phyloP scores from a whole-genome alignment of 768 basidiomycete genomes.

The Russula lepida region DNA sequence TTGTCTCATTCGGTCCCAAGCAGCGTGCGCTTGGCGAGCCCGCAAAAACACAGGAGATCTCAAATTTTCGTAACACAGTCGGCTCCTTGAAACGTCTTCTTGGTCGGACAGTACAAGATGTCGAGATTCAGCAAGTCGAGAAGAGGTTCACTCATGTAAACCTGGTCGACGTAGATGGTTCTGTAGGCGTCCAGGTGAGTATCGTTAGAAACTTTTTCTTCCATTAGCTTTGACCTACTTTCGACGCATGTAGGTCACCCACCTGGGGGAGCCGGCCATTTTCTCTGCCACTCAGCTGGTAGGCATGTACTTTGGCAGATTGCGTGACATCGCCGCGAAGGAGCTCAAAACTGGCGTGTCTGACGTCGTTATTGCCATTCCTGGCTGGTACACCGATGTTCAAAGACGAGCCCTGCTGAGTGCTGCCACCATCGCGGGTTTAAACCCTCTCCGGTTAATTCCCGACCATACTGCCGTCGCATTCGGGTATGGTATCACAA shows the following conservation, averaged over 20 bases:
- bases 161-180: conserved; percentile 76
- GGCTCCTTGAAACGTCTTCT: conserved; percentile 87
- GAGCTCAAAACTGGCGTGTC: conserved; percentile 84
- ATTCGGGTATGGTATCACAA: conserved; percentile 98
- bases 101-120: conserved; percentile 71
- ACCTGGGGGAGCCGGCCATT: conserved; percentile 67
- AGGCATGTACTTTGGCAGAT: conserved; percentile 84
- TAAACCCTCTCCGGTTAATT: conserved; percentile 90
- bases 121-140: conserved; percentile 77
- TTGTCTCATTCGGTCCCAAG: conserved; percentile 89
- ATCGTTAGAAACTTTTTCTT: background rate
- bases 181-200: conserved; percentile 79
- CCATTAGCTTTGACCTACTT: conserved; percentile 16
- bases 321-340: conserved; percentile 74
- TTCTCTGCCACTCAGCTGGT: conserved; percentile 89
- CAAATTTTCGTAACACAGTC: conserved; percentile 96
- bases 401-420: conserved; percentile 88
- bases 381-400: conserved; percentile 92
- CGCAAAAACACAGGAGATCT: conserved; percentile 95
- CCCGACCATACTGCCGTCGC: conserved; percentile 96
- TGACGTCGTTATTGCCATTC: conserved; percentile 93
- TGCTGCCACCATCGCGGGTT: conserved; percentile 80
- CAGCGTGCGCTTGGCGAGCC: conserved; percentile 89
- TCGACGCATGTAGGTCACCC: conserved; percentile 56
- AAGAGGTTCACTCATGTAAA: conserved; percentile 86